Conservation (phyloP, 2,329 filamentous ascomycete genomes). For the Aspergillus floridensis region DNA sequence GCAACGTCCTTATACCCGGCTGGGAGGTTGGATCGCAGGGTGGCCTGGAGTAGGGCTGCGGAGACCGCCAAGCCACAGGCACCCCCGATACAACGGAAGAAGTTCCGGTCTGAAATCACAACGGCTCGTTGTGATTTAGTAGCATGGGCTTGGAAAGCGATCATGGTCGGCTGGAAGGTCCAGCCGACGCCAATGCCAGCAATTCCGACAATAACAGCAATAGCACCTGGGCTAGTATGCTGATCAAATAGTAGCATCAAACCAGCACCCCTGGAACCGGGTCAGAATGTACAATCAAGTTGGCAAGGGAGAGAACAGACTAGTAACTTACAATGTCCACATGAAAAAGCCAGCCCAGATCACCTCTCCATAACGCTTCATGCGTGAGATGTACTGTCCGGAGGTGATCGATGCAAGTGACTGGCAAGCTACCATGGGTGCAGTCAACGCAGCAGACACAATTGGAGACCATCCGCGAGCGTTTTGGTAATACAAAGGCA, state of each 20-base stretch:
- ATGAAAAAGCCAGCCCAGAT: slow-evolving; percentile 50
- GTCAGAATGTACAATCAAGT: neutral
- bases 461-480: slow-evolving; percentile 47
- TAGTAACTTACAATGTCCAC: slow-evolving; percentile 46
- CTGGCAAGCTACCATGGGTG: slow-evolving; percentile 52
- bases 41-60: slow-evolving; percentile 50
- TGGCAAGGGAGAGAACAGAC: neutral
- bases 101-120: slow-evolving; percentile 62
- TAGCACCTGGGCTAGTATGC: slow-evolving; percentile 46
- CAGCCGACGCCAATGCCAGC: slow-evolving; percentile 55
- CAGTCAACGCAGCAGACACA: slow-evolving; percentile 52
- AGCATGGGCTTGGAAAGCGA: slow-evolving; percentile 59
- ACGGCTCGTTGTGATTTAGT: slow-evolving; percentile 59
- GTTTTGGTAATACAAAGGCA: slow-evolving; percentile 63
- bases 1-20: slow-evolving; percentile 37
- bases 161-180: slow-evolving; percentile 53
- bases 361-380: slow-evolving; percentile 58
- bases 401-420: slow-evolving; percentile 40
- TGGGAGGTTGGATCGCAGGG: slow-evolving; percentile 41
- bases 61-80: slow-evolving; percentile 58
- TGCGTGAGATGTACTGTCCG: slow-evolving; percentile 58
- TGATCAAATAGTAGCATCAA: slow-evolving; percentile 52
- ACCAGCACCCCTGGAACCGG: slow-evolving; percentile 44
- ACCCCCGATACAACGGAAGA: slow-evolving; percentile 60
- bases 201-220: slow-evolving; percentile 52